Evolutionary conservation across 768 basidiomycete genomes (phyloP), one percentile per base, ranked within the genome.

Genomic region (Fomitopsis pulvina): DNA sequence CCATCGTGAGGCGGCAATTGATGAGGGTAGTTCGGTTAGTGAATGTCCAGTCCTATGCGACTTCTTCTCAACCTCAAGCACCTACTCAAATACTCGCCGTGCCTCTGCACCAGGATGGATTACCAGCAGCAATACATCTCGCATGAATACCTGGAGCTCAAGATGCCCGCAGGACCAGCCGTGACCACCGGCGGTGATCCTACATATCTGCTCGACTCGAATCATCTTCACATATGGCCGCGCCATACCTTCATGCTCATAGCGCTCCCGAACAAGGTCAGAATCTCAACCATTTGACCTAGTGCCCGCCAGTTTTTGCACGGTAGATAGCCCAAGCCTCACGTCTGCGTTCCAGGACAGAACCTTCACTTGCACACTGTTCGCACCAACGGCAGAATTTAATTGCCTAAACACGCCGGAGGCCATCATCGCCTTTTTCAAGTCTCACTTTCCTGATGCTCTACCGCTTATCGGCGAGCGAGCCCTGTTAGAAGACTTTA

Each of bases 211-310:
- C 84, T 99, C 67, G 92, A 94, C 76, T 88, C 90, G 60, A 87
- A 88, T 68, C 89, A 98, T 68, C 83, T 99, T 58, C 95, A 99
- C 72, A 97, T 99, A 61, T 99, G 95, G 95, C 96, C 95, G 57
- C 87, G 95, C 64, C 90, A 93, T 68, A 91, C 92, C 41, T 98
- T 98, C 77, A 99, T 99, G 95, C 81, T 99, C 61, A 97, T 99
- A 62, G 95, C 92, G 20, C 82, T 99, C 50, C 93, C 95, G 57
- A 99, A 99, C 75, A 85, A 89, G 78, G 95, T 95, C 71, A 70
- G 71, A 47, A 55, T 57, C 45, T 55, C 61, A 42, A 9, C 55
- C 51, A 60, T 58, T 38, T 10, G 37, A 52, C 60, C 61, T 60
- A 54, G 52, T 57, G 61, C 66, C 63, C 60, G 48, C 53, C 24